Evolutionary conservation across 2,329 filamentous ascomycete species (phyloP).

Genomic region (Macroventuria anomochaeta): DNA sequence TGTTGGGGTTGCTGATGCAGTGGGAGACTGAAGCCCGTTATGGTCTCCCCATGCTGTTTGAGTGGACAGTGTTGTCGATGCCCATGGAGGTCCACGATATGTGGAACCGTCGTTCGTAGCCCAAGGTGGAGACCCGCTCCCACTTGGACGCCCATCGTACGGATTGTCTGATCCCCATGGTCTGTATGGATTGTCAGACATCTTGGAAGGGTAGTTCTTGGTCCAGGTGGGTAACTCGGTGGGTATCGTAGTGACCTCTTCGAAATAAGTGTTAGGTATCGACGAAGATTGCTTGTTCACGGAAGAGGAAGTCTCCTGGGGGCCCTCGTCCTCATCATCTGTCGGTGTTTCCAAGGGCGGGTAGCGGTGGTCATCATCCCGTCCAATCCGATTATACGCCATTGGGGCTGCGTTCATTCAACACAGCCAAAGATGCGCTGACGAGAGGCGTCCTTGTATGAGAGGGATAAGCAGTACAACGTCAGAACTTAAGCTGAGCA

Average conservation of each 20-base stretch:
- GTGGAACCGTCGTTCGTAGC: neutral
- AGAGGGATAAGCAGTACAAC: slow-evolving; percentile 10
- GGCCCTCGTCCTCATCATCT: slow-evolving; percentile 13
- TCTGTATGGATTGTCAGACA: neutral
- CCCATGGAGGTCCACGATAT: neutral
- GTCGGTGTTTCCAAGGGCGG: neutral
- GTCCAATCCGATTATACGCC: slow-evolving; percentile 20
- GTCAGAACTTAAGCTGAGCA: slow-evolving; percentile 24
- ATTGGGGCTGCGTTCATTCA: slow-evolving; percentile 23
- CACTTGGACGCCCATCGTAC: neutral
- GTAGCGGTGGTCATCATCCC: slow-evolving; percentile 4
- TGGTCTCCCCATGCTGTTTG: neutral
- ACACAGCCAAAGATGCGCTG: slow-evolving; percentile 22
- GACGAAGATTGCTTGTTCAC: neutral
- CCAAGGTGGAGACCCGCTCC: neutral
- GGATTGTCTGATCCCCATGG: neutral
- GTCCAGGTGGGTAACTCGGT: neutral
- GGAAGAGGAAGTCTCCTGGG: neutral
- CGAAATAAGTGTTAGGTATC: slow-evolving; percentile 1
- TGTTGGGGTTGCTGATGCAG: slow-evolving; percentile 1
- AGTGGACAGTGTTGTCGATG: neutral
- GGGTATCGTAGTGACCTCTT: neutral
- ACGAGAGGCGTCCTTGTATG: slow-evolving; percentile 23
- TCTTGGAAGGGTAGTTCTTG: neutral
- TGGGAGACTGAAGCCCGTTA: neutral